Percentiles rank a stretch among this genome's conserved stretches.
These are phyloP conservation scores for Taxawa tesnikishii DNA, from an alignment of 2,329 filamentous ascomycete species.

Conservation along the genomic window DNA sequence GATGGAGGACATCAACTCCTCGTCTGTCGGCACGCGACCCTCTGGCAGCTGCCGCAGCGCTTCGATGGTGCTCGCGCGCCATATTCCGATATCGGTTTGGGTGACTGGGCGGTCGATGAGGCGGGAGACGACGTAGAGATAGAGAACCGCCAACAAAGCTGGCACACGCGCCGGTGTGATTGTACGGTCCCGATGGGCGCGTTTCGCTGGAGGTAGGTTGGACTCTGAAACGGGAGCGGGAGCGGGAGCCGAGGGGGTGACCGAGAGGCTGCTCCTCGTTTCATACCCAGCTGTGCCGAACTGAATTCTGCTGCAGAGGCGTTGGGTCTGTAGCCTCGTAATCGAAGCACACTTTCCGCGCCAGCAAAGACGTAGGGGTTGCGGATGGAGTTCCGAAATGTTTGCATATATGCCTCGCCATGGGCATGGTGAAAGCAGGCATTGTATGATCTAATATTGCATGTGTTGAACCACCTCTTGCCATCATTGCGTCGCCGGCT, in stretches of 20 bases:
- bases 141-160: constrained; percentile 4
- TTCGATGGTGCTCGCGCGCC: constrained; percentile 3
- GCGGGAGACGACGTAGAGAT: constrained; percentile 4
- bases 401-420: constrained; percentile 40
- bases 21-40: constrained; percentile 3
- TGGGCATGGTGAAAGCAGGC: neutral
- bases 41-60: constrained; percentile 6
- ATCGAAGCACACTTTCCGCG: constrained; percentile 1
- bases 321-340: constrained; percentile 1
- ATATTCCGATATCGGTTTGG: constrained; percentile 1
- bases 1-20: constrained; percentile 2
- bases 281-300: no score
- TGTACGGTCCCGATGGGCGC: neutral
- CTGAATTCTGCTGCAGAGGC: neutral
- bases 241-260: neutral
- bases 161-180: constrained; percentile 4
- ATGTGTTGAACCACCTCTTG: no score
- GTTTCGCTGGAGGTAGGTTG: no score
- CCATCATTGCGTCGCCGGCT: no score
- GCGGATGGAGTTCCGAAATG: constrained; percentile 2
- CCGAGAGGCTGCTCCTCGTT: no score
- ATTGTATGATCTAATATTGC: no score
- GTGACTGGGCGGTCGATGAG: constrained; percentile 1
- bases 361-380: constrained; percentile 6
- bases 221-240: neutral